Evolutionary conservation across 768 basidiomycete species (phyloP).

Genomic region (Leccinellum luteum): DNA sequence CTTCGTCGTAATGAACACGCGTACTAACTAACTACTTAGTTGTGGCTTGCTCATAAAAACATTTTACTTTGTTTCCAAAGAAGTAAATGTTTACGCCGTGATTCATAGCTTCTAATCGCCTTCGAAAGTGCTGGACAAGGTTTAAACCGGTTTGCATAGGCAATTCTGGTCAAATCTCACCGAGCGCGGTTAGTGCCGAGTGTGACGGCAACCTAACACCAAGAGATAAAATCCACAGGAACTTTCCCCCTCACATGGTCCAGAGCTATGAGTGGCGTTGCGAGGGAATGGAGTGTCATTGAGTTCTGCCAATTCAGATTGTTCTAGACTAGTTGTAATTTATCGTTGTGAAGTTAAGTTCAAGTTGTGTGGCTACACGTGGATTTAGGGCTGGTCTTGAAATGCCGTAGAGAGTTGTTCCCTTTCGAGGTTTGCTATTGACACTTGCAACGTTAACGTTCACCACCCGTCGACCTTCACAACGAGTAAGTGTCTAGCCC

Average conservation of each 20-base stretch:
- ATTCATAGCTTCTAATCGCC: constrained; percentile 3
- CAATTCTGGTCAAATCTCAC: background rate
- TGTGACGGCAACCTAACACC: constrained; percentile 19
- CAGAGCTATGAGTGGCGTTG: constrained; percentile 9
- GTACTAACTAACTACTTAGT: background rate
- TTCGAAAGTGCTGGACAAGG: constrained; percentile 2
- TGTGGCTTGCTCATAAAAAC: background rate
- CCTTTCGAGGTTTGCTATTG: constrained; percentile 2
- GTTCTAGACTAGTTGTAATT: constrained; percentile 1
- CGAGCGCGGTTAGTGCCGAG: background rate
- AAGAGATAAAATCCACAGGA: constrained; percentile 20
- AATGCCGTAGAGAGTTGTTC: background rate
- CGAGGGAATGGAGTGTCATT: background rate
- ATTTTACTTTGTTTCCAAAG: background rate
- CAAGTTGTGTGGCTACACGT: constrained; percentile 11
- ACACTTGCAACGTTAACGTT: constrained; percentile 2
- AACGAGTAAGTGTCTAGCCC: constrained; percentile 19
- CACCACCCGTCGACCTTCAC: constrained; percentile 2
- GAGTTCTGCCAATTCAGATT: background rate
- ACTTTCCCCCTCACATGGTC: constrained; percentile 6
- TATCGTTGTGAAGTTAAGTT: background rate
- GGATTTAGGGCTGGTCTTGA: constrained; percentile 30
- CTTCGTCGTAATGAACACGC: constrained; percentile 2
- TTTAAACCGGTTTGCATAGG: constrained; percentile 13
- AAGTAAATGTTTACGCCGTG: background rate